A percentile compares a stretch with the other conserved stretches of the same genome.
Evolutionary conservation across 805 yeast genomes (phyloP).

Genomic region (Metschnikowia sp.): DNA sequence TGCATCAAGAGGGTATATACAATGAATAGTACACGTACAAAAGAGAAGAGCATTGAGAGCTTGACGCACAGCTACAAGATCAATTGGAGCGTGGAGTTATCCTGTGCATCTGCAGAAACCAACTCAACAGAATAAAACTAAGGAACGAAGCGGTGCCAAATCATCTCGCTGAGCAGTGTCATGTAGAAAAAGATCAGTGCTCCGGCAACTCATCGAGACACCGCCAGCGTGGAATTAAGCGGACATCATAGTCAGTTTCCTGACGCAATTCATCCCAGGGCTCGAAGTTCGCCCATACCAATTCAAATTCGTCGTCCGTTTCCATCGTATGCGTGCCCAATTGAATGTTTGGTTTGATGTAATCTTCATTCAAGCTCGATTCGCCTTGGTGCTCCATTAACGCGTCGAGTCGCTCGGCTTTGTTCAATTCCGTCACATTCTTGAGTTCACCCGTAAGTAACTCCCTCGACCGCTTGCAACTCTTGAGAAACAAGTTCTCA

Average conservation of each 20-base stretch:
- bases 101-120: too few relatives aligned
- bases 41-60: too few relatives aligned
- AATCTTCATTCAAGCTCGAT: slow-evolving; percentile 25
- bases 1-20: too few relatives aligned
- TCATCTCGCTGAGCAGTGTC: background rate
- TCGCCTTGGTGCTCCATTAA: slow-evolving; percentile 31
- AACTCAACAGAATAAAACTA: background rate
- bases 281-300: slow-evolving; percentile 42
- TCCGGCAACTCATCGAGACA: slow-evolving; percentile 1
- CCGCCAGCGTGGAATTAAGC: slow-evolving; percentile 32
- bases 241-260: slow-evolving; percentile 38
- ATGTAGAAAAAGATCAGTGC: background rate
- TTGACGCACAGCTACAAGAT: too few relatives aligned
- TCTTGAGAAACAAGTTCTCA: slow-evolving; percentile 24
- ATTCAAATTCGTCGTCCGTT: slow-evolving; percentile 41
- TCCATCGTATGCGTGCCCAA: slow-evolving; percentile 36
- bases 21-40: too few relatives aligned
- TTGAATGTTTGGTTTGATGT: slow-evolving; percentile 34
- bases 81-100: too few relatives aligned
- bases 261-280: slow-evolving; percentile 44
- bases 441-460: slow-evolving; percentile 26
- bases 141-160: background rate
- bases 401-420: slow-evolving; percentile 32
- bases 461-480: slow-evolving; percentile 17
- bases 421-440: slow-evolving; percentile 35